Evolutionary conservation across 225 moss, liverwort and hornwort genomes (phyloP), one percentile per base, ranked within the genome.

Genomic region (Rhytidiadelphus loreus): DNA sequence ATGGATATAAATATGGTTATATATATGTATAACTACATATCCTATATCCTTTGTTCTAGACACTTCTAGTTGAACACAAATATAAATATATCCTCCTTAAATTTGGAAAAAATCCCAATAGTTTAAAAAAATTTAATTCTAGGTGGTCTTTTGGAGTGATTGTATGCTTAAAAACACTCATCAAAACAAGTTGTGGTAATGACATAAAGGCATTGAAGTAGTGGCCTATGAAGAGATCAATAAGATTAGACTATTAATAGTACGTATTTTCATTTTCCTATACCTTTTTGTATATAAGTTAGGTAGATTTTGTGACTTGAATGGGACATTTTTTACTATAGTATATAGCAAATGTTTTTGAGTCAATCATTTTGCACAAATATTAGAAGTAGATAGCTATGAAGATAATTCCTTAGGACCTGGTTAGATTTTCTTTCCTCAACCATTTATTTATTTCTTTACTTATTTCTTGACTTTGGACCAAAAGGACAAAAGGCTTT

Each of bases 151-250:
- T 44, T 17, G 5, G 5, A 72, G 6, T 44, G 6, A 72, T 72
- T 43, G 6, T 44, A 1, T 72, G 11, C 2, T 72, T 6, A 44
- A 72, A 44, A 72, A 44, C 2, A 44, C 6, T 0, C 0, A 0
- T 25, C 2, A 16, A 6, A 17, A 3, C 3, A 71, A 6, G 5
- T n/a, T 70, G 15, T 14, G 13, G 15, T 41, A 8, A 15, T 13
- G 70, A 25, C 5, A 43, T 0, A 1, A 0, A 43, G 8, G 43
- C 0, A 1, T 16, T 0, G 2, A 37, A 12, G 3, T 41, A 15
- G 15, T 25, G 8, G 15, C 8, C 3, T 41, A 41, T 22, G 2
- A 5, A 41, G 2, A 41, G 5, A 70, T 15, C 5, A 41, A 43
- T 28, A 71, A 71, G 0, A 43, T 71, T 71, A n/a, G 16, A 43